These are phyloP conservation scores for Ophiostoma pallidulum DNA, from an alignment of 2,329 filamentous ascomycete genomes.

Conservation along the genomic window DNA sequence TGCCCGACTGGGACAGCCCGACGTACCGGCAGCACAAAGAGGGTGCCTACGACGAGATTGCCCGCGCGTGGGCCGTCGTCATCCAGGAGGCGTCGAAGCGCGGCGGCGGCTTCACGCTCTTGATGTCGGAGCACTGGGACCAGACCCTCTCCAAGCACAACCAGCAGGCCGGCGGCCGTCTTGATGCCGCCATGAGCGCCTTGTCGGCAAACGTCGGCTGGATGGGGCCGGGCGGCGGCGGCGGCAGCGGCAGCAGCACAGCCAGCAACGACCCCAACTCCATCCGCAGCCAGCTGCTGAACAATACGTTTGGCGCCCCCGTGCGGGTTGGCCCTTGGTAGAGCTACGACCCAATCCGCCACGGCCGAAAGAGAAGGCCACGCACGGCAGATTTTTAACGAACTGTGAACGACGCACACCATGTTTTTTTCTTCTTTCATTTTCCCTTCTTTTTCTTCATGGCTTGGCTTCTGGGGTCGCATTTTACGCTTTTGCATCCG, in stretches of 20 bases:
- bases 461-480: no score
- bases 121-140: constrained; percentile 90
- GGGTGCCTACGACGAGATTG: constrained; percentile 91
- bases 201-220: constrained; percentile 68
- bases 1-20: constrained; percentile 85
- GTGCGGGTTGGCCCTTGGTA: constrained; percentile 57
- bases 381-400: constrained; percentile 5
- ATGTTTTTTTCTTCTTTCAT: neutral
- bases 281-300: constrained; percentile 53
- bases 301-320: constrained; percentile 48
- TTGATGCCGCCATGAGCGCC: constrained; percentile 70
- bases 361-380: neutral
- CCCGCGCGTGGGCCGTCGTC: constrained; percentile 84
- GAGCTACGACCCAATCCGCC: constrained; percentile 7
- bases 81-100: constrained; percentile 85
- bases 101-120: constrained; percentile 69
- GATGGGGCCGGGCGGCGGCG: constrained; percentile 49
- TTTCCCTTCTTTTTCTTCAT: neutral
- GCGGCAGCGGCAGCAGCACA: constrained; percentile 67
- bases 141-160: constrained; percentile 81
- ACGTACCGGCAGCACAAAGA: constrained; percentile 89
- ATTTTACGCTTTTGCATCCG: no score
- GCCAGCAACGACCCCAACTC: constrained; percentile 42
- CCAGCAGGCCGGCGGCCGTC: constrained; percentile 69
- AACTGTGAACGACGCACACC: constrained; percentile 13